Percentiles rank a stretch among this genome's conserved stretches.
phyloP scores from a whole-genome alignment of 805 yeast genomes.

The Lipomyces starkeyi region DNA sequence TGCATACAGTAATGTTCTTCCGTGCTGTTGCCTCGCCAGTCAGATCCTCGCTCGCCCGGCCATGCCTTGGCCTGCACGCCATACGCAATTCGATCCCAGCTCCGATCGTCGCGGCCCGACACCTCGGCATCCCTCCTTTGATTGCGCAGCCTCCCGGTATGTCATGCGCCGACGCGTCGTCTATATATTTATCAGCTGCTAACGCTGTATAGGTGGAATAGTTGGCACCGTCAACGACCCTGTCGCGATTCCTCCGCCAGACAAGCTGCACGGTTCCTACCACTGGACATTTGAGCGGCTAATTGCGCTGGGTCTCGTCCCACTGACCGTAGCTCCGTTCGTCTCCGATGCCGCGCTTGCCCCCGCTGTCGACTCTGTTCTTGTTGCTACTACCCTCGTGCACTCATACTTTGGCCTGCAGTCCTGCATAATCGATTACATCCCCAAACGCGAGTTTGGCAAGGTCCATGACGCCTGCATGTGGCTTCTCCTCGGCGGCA shows the following conservation, averaged over 20 bases:
- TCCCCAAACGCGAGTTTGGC: constrained; percentile 86
- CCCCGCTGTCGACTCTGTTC: constrained; percentile 73
- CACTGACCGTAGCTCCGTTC: constrained; percentile 77
- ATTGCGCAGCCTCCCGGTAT: constrained; percentile 37
- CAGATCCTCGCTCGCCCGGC: constrained; percentile 19
- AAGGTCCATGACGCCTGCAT: constrained; percentile 71
- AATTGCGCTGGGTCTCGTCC: constrained; percentile 72
- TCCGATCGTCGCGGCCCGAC: constrained; percentile 27
- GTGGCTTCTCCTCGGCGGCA: constrained; percentile 72
- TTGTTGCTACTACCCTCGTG: constrained; percentile 68
- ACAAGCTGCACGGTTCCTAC: constrained; percentile 76
- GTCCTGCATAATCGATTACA: constrained; percentile 90
- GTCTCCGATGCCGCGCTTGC: constrained; percentile 71
- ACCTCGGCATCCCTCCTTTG: constrained; percentile 37
- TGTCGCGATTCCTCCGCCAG: constrained; percentile 65
- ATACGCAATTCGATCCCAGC: constrained; percentile 13
- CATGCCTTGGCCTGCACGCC: constrained; percentile 19
- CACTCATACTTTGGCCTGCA: constrained; percentile 89
- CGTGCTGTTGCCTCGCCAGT: constrained; percentile 29
- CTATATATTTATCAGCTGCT: neutral
- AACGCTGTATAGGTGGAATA: constrained; percentile 82
- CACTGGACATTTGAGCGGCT: constrained; percentile 93
- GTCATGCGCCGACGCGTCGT: neutral
- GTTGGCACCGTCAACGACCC: constrained; percentile 96
- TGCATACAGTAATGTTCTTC: constrained; percentile 20